Evolutionary conservation across 208 protist genomes (phyloP).

Genomic region (Leishmania mexicana): DNA sequence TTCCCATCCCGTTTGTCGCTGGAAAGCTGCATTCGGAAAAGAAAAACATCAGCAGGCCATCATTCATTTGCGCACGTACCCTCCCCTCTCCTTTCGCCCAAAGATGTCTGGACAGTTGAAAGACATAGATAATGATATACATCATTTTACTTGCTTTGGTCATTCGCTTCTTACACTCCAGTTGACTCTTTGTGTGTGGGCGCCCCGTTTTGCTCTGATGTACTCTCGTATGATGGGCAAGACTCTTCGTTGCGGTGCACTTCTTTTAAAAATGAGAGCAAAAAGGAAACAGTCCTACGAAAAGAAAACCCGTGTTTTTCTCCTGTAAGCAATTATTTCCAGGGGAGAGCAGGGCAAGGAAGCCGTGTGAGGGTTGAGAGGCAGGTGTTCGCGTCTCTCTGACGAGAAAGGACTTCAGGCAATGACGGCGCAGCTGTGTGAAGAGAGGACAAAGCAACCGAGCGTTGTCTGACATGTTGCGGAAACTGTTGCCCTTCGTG

Average conservation of each 20-base stretch:
- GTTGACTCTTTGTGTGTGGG: neutral
- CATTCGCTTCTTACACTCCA: neutral
- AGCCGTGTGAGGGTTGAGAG: neutral
- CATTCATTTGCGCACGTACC: neutral
- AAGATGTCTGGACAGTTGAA: neutral
- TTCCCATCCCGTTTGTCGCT: neutral
- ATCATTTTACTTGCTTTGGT: neutral
- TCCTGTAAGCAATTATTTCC: neutral
- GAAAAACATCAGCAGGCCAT: neutral
- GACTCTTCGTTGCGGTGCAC: slow-evolving; percentile 10
- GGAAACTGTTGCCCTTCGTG: neutral
- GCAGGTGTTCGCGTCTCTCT: neutral
- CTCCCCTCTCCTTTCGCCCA: neutral
- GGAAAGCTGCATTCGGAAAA: neutral
- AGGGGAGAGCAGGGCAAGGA: neutral
- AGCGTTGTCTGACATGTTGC: neutral
- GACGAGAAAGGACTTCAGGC: neutral
- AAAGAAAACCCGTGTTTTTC: neutral
- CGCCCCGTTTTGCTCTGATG: slow-evolving; percentile 2
- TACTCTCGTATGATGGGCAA: neutral
- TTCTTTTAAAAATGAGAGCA: neutral
- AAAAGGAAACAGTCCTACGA: neutral
- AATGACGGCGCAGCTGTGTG: neutral
- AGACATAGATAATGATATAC: neutral
- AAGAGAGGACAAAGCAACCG: neutral